Conservation (phyloP, 139 green algal genomes). For the Monoraphidium neglectum region DNA sequence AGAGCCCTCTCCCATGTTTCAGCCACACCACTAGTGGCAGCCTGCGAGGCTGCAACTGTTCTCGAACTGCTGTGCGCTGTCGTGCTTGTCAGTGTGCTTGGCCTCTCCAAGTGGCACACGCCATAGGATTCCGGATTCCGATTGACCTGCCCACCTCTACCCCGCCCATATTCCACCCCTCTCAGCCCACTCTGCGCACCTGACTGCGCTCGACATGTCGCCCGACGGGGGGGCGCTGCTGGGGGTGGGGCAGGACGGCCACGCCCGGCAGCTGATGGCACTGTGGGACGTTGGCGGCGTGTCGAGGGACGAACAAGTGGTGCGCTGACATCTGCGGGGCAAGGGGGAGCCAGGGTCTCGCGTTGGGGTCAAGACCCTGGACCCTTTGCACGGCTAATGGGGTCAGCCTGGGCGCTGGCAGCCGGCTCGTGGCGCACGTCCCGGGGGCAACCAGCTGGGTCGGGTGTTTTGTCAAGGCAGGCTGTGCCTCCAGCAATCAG, state of each 20-base stretch:
- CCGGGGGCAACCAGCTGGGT: too few species aligned
- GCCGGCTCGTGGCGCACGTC: too few species aligned
- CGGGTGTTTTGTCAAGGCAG: neutral
- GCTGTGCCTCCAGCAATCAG: neutral
- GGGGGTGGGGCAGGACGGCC: slow-evolving; percentile 66
- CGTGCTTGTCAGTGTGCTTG: neutral
- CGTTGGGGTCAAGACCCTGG: too few species aligned
- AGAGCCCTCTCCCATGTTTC: too few species aligned
- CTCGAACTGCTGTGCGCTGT: slow-evolving; percentile 4
- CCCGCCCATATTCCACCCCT: neutral
- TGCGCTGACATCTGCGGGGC: neutral
- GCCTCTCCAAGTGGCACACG: neutral
- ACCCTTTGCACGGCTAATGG: too few species aligned
- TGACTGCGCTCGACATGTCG: slow-evolving; percentile 72
- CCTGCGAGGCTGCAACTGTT: neutral
- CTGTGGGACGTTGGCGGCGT: slow-evolving; percentile 71
- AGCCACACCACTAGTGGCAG: too few species aligned
- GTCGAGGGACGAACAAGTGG: slow-evolving; percentile 25
- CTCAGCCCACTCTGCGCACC: slow-evolving; percentile 59
- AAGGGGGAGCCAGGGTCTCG: too few species aligned
- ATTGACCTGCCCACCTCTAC: neutral
- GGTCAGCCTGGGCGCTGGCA: too few species aligned
- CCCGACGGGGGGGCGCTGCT: slow-evolving; percentile 61
- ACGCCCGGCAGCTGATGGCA: slow-evolving; percentile 65
- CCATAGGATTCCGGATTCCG: neutral